These are phyloP conservation scores for Torulaspora maleeae DNA, from an alignment of 805 yeast species.

Conservation along the genomic window DNA sequence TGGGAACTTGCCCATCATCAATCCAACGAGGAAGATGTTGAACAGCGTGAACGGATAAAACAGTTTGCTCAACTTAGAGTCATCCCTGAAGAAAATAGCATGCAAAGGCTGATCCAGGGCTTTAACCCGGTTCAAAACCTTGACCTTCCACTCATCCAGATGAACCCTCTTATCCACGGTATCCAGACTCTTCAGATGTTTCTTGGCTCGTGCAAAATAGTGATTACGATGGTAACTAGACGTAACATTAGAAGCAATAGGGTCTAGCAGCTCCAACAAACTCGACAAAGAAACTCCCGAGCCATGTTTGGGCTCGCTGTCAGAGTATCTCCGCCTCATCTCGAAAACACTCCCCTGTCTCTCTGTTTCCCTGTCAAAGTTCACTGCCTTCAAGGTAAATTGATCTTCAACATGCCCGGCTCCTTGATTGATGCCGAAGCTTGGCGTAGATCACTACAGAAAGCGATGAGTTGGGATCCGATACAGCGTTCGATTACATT, in stretches of 20 bases:
- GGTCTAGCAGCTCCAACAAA: slow-evolving; percentile 30
- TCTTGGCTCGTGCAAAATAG: slow-evolving; percentile 14
- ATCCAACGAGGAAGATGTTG: slow-evolving; percentile 65
- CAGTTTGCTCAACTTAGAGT: slow-evolving; percentile 63
- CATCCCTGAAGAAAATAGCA: slow-evolving; percentile 35
- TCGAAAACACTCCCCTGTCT: neutral
- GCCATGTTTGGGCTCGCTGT: slow-evolving; percentile 6
- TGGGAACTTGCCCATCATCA: slow-evolving; percentile 73
- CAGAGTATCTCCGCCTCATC: slow-evolving; percentile 7
- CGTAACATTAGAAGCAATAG: slow-evolving; percentile 27
- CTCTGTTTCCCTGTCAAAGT: too few species aligned
- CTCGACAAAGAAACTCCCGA: slow-evolving; percentile 18
- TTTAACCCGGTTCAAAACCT: slow-evolving; percentile 22
- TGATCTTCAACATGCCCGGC: neutral
- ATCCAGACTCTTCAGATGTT: slow-evolving; percentile 11
- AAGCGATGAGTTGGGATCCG: neutral
- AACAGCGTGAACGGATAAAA: slow-evolving; percentile 74
- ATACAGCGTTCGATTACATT: neutral
- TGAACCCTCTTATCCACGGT: slow-evolving; percentile 16
- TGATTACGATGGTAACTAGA: slow-evolving; percentile 14
- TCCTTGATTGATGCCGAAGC: neutral
- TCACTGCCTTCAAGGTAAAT: neutral
- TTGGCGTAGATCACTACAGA: neutral
- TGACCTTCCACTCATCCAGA: slow-evolving; percentile 23
- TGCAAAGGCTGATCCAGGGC: slow-evolving; percentile 28